Evolutionary conservation across 2,329 filamentous ascomycete species (phyloP), one percentile per base, ranked within the genome.

Genomic region (Xylaria sp.): DNA sequence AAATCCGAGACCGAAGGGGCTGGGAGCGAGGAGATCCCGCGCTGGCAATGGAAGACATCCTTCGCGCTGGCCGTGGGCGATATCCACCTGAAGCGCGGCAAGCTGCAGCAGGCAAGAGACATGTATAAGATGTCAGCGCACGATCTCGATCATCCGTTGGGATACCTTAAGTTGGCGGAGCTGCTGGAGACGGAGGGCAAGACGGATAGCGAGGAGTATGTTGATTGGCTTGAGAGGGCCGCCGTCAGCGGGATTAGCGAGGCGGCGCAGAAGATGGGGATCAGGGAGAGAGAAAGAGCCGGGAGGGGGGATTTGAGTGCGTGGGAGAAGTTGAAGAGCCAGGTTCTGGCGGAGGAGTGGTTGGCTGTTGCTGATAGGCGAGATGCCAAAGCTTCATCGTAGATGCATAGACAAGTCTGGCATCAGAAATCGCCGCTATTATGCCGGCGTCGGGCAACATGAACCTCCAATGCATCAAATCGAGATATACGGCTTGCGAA

Each of bases 41-140:
- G 23, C 18, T 78, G 76, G 75, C 68, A 71, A 46, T 76, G 72
- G 71, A 73, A 75, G 58, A 60, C 59, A 9, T 62, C 59, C 39
- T 75, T 73, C 63, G 65, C 72, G 13, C 63, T 71, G 37, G 66
- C 58, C 23, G 69, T 72, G 11, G 73, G 71, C 13, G 52, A 58
- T 18, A 68, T 74, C 50, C 66, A 72, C 19, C 13, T 65, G 19
- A 62, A 62, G 19, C 59, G 56, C 16, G 58, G 61, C 10, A 66
- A 70, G 16, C 60, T 65, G 2, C 48, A 60, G 1, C 66, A 60
- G 4, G 67, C 72, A 2, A 63, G 65, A 37, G 62, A 59, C 16
- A 59, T 73, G 18, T 64, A 65, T 34, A n/a, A 42, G 47, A 47
- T 55, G 1, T 72, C 68, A 1, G 71, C 70, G 2, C 49, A 67